phyloP scores from a whole-genome alignment of 768 basidiomycete genomes.

The Ramaria rubella region DNA sequence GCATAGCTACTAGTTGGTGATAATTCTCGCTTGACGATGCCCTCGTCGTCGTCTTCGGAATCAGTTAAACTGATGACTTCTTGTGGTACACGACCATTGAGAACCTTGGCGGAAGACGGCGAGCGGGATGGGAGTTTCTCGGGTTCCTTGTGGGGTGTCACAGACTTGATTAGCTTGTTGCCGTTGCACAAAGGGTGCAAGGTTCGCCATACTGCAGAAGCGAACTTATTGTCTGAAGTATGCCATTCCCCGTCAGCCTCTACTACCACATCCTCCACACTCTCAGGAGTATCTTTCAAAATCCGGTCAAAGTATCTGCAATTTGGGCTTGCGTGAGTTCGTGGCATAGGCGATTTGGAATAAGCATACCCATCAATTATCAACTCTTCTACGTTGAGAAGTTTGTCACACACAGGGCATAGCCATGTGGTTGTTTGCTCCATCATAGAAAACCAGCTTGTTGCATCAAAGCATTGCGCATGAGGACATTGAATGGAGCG shows the following conservation, averaged over 20 bases:
- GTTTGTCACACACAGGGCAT: constrained; percentile 88
- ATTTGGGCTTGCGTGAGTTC: background rate
- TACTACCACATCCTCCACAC: constrained; percentile 86
- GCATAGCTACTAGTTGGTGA: constrained; percentile 48
- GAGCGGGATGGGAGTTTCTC: constrained; percentile 10
- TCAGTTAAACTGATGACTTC: constrained; percentile 65
- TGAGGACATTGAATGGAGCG: constrained; percentile 87
- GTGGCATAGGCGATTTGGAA: background rate
- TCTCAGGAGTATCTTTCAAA: constrained; percentile 65
- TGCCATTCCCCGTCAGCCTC: constrained; percentile 98
- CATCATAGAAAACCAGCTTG: constrained; percentile 91
- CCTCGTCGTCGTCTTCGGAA: constrained; percentile 68
- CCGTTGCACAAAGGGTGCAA: constrained; percentile 9
- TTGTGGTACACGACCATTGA: constrained; percentile 27
- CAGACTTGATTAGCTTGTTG: background rate
- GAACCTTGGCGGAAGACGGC: constrained; percentile 15
- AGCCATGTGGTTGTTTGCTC: constrained; percentile 94
- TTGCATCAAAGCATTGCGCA: constrained; percentile 92
- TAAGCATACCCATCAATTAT: constrained; percentile 80
- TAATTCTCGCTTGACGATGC: constrained; percentile 66
- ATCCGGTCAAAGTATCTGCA: constrained; percentile 84
- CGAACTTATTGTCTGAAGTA: constrained; percentile 80
- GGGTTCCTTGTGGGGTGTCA: constrained; percentile 24
- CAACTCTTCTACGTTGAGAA: constrained; percentile 70
- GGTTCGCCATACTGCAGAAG: constrained; percentile 59